Conservation (phyloP, 805 yeast genomes). For the Metschnikowia reukaufii region DNA sequence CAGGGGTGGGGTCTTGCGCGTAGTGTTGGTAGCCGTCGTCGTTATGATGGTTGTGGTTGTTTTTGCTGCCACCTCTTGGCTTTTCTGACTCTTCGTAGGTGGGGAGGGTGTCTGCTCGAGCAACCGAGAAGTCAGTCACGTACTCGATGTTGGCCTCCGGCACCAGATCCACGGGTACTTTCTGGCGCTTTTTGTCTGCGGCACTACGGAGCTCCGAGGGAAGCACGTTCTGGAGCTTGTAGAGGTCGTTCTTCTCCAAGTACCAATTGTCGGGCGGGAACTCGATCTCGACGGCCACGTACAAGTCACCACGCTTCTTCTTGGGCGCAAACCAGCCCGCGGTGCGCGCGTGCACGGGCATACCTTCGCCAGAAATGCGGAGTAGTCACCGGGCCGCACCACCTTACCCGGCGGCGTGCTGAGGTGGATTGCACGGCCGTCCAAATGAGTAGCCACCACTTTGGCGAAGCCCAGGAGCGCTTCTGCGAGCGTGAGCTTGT, state of each 20-base stretch:
- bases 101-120: constrained; percentile 29
- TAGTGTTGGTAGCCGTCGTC: constrained; percentile 16
- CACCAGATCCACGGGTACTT: constrained; percentile 27
- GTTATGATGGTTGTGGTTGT: constrained; percentile 3
- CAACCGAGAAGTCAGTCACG: constrained; percentile 34
- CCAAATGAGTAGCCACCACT: constrained; percentile 68
- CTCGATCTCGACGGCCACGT: constrained; percentile 65
- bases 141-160: constrained; percentile 40
- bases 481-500: constrained; percentile 69
- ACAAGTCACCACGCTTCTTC: constrained; percentile 62
- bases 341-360: constrained; percentile 57
- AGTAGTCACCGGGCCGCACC: constrained; percentile 72
- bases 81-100: constrained; percentile 22
- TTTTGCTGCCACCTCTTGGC: neutral
- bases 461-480: constrained; percentile 81
- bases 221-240: constrained; percentile 52
- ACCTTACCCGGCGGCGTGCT: constrained; percentile 78
- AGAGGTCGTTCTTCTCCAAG: constrained; percentile 64
- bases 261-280: constrained; percentile 89
- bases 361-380: constrained; percentile 71
- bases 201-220: constrained; percentile 37
- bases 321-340: constrained; percentile 22
- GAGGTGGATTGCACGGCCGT: constrained; percentile 69
- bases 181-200: constrained; percentile 25
- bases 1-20: constrained; percentile 26